Base-by-base conservation (phyloP, 139 green algal species). In the Chlorella sp. region DNA sequence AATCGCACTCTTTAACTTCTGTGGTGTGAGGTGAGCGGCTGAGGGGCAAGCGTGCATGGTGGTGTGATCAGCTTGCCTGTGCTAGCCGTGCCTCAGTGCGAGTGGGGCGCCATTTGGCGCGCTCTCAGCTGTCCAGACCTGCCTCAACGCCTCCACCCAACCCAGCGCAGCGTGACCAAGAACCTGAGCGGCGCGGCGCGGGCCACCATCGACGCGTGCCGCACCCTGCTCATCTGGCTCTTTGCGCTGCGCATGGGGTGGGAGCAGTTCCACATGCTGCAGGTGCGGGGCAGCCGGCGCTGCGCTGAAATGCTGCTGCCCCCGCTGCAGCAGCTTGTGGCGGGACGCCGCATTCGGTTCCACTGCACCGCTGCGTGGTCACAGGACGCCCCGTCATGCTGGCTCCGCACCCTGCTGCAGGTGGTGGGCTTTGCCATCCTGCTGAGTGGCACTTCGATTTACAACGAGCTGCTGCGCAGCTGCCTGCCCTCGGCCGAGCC, bases 1-100 rank as follows among this genome's bases (percentile, higher is more conserved):
- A 43, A 95, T 98, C 40, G 94, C 90, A 1, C 86, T 92, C 60
- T 97, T 97, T 91, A 98, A 98, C 88, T 96, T 95, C 69, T 96
- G 92, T 69, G 95, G 81, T 0, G 69, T 70, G 41, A 72, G 54
- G 76, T 70, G 76, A 41, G 73, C 28, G 30, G 73, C 40, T 36
- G 40, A 19, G 56, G 69, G 16, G 13, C 20, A 48, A 46, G 46
- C 46, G 46, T 54, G 46, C 46, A 54, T 8, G 8, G 11, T 54
- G 8, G 8, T 8, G 8, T 19, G 46, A 8, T 54, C 46, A 54
- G 46, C 46, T 54, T 54, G 46, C 46, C n/a, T n/a, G n/a, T n/a
- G n/a, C n/a, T n/a, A n/a, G n/a, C n/a, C n/a, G n/a, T n/a, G n/a
- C n/a, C n/a, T n/a, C n/a, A n/a, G n/a, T n/a, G n/a, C n/a, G n/a